Evolutionary conservation across 805 yeast genomes (phyloP).

Genomic region (Suhomyces prunicola): DNA sequence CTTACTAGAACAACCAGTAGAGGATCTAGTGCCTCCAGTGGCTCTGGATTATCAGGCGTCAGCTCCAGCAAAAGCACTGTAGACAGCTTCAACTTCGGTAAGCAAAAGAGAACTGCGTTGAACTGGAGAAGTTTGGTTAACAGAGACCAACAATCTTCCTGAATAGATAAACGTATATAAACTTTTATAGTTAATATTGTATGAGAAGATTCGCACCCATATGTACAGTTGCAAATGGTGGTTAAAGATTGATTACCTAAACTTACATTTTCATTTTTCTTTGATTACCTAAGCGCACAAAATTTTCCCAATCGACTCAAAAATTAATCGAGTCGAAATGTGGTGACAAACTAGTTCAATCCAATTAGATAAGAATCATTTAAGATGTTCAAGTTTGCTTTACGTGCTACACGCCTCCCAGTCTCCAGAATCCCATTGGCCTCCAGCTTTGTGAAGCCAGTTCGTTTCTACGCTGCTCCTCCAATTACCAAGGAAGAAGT

Average conservation of each 20-base stretch:
- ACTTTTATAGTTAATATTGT: neutral
- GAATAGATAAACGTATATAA: neutral
- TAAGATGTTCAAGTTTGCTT: conserved; percentile 52
- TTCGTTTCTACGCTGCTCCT: conserved; percentile 58
- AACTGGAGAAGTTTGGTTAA: conserved; percentile 33
- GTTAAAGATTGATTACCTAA: neutral
- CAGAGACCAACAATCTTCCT: neutral
- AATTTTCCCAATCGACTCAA: neutral
- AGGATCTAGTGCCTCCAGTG: conserved; percentile 22
- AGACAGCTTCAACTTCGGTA: conserved; percentile 9
- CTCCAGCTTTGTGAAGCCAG: conserved; percentile 26
- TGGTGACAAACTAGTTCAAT: neutral
- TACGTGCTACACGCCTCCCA: conserved; percentile 41
- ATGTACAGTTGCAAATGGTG: neutral
- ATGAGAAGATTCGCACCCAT: neutral
- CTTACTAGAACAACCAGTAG: conserved; percentile 21
- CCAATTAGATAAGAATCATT: neutral
- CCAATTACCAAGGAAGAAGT: conserved; percentile 75
- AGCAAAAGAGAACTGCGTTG: conserved; percentile 34
- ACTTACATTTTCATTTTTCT: neutral
- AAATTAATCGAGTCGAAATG: neutral
- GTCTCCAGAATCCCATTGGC: conserved; percentile 29
- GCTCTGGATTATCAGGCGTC: conserved; percentile 26
- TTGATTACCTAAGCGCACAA: conserved; percentile 3
- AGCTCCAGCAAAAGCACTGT: conserved; percentile 19